Conservation (phyloP, 768 basidiomycete genomes). For the Serendipita sp. region DNA sequence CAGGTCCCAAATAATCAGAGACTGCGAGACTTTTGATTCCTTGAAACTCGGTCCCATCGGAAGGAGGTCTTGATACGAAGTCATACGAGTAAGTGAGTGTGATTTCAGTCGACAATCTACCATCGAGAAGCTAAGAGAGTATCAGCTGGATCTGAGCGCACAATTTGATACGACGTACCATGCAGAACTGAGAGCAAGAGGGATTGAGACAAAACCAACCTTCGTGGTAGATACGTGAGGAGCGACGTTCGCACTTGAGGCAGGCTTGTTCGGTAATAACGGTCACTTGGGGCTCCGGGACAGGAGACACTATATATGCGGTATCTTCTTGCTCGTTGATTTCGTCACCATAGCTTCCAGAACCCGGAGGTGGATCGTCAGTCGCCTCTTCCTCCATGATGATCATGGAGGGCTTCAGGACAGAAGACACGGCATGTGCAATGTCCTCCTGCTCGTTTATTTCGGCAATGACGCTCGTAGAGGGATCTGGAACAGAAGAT, state of each 20-base stretch:
- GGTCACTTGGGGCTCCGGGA: background rate
- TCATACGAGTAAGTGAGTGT: constrained; percentile 1
- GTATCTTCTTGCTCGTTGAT: no score
- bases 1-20: background rate
- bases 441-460: no score
- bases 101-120: background rate
- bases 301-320: background rate
- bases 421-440: no score
- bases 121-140: constrained; percentile 6
- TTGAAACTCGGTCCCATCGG: background rate
- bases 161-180: constrained; percentile 16
- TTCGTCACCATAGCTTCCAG: no score
- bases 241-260: constrained; percentile 26
- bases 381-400: no score
- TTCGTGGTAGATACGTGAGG: constrained; percentile 37
- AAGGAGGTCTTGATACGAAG: constrained; percentile 3
- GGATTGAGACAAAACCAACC: constrained; percentile 48
- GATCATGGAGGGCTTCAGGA: no score
- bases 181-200: constrained; percentile 19
- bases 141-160: no score
- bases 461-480: background rate
- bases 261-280: constrained; percentile 21
- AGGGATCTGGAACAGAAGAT: background rate
- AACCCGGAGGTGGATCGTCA: no score
- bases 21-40: background rate